A percentile compares a stretch with the other conserved stretches of the same genome.
phyloP scores from a whole-genome alignment of 257 asterid genomes.

The Petrea volubilis region DNA sequence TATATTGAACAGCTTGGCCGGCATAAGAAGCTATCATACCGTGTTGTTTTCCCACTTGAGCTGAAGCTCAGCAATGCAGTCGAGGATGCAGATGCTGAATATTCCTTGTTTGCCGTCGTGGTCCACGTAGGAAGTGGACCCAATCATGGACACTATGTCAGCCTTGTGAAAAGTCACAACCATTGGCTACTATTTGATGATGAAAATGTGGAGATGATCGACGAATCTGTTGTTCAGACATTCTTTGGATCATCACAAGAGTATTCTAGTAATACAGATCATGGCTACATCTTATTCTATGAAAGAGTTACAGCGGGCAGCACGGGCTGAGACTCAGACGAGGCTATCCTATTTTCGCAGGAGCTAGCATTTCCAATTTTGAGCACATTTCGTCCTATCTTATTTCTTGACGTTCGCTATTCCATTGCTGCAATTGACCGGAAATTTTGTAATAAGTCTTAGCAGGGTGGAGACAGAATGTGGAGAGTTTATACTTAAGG shows the following conservation, averaged over 20 bases:
- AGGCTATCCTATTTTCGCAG: neutral
- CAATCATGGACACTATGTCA: slow-evolving; percentile 70
- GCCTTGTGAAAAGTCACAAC: slow-evolving; percentile 74
- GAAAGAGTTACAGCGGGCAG: neutral
- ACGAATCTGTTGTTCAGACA: slow-evolving; percentile 64
- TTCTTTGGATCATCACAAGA: slow-evolving; percentile 42
- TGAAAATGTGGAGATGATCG: slow-evolving; percentile 73
- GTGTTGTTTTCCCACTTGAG: slow-evolving; percentile 65
- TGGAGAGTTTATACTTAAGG: neutral
- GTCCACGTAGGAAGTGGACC: slow-evolving; percentile 70
- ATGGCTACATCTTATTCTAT: slow-evolving; percentile 72
- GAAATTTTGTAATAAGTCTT: neutral
- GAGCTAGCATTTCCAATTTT: too few species aligned
- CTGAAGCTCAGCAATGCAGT: slow-evolving; percentile 62
- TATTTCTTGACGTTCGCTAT: too few species aligned
- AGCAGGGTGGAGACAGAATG: neutral
- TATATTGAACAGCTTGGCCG: slow-evolving; percentile 60
- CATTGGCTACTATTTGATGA: slow-evolving; percentile 72
- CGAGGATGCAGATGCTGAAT: slow-evolving; percentile 65
- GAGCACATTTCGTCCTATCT: too few species aligned
- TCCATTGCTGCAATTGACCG: too few species aligned
- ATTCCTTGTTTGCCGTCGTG: slow-evolving; percentile 55
- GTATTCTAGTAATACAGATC: slow-evolving; percentile 71
- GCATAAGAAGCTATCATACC: slow-evolving; percentile 56
- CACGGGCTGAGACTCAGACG: slow-evolving; percentile 30